Base-by-base conservation (phyloP, 148 eudicot species). In the Dysphania ambrosioides region DNA sequence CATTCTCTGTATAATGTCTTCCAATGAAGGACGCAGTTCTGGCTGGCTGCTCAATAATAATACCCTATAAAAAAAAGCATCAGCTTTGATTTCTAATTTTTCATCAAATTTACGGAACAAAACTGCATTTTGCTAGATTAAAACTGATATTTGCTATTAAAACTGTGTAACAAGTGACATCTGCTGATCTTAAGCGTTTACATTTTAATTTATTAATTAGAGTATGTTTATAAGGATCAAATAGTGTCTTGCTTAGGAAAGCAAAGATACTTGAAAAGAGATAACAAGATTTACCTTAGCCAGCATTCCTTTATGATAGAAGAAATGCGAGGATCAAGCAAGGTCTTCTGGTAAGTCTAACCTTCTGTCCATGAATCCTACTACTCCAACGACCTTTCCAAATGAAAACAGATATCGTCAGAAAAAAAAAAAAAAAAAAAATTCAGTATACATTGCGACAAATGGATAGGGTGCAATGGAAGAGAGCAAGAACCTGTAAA, bases 311-410 rank as follows among this genome's bases (percentile, higher is more conserved):
- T 76, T 42, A 93, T 90, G 75, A 89, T 77, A 21, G 93, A 86
- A 30, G 90, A 74, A 36, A 85, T 63, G 51, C 79, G 82, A 6
- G 96, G 85, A 85, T 93, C 93, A 24, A n/a, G n/a, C n/a, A n/a
- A 87, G 35, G 72, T 59, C 76, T 66, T 88, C 88, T 0, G 96
- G 97, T 40, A 90, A 57, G 75, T 93, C 96, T 72, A 90, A 76
- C 67, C 96, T 80, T 57, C 91, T 84, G 56, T 93, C 90, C 96
- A 85, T 86, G 83, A 90, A 93, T 4, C 98, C 98, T 27, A 93
- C 98, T 24, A 89, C 85, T 67, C 93, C 98, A 49, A 90, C 93
- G 71, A 93, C 92, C 98, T 93, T 78, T 53, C 38, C 40, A 40
- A 69, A 68, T n/a, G 30, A 49, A 29, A 23, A 69, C 36, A 12